Percentiles rank a stretch among this genome's conserved stretches.
Conservation (phyloP, 306 rosid species). For the Medicago truncatula region DNA sequence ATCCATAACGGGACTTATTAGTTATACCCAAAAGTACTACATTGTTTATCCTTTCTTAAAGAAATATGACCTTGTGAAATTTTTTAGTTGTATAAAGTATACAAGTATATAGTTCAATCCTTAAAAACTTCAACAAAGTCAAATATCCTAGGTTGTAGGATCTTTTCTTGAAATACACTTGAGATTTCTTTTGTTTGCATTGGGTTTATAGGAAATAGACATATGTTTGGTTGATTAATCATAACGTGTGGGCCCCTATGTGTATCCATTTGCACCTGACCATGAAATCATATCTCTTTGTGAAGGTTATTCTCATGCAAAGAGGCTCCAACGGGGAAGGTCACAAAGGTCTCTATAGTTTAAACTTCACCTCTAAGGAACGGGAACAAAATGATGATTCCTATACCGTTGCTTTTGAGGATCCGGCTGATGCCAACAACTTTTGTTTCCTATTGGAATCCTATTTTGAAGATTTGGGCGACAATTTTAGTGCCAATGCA, state of each 20-base stretch:
- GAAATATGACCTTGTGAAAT: not conserved
- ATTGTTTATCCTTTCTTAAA: slow-evolving; percentile 19
- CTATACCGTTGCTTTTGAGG: slow-evolving; percentile 80
- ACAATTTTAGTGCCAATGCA: slow-evolving; percentile 64
- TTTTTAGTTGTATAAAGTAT: not conserved
- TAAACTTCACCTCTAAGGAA: slow-evolving; percentile 51
- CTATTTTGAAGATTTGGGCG: slow-evolving; percentile 71
- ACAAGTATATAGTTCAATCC: not conserved
- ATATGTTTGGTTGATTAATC: slow-evolving; percentile 14
- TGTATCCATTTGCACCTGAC: slow-evolving; percentile 39
- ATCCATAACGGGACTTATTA: not conserved
- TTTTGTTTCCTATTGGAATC: slow-evolving; percentile 78
- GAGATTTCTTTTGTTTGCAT: slow-evolving; percentile 15
- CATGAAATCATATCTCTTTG: slow-evolving; percentile 29
- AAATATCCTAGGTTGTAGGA: slow-evolving; percentile 13
- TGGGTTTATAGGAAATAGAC: slow-evolving; percentile 8
- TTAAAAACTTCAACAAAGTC: slow-evolving; percentile 14
- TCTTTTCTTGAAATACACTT: slow-evolving; percentile 26
- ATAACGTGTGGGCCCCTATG: not conserved
- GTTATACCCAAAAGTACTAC: not conserved
- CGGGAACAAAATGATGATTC: slow-evolving; percentile 50
- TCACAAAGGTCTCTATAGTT: slow-evolving; percentile 60
- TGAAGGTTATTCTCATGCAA: slow-evolving; percentile 71
- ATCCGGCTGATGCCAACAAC: slow-evolving; percentile 74
- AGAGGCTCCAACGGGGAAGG: slow-evolving; percentile 60